Evolutionary conservation across 2,329 filamentous ascomycete species (phyloP).

Genomic region (Talaromyces sp.): DNA sequence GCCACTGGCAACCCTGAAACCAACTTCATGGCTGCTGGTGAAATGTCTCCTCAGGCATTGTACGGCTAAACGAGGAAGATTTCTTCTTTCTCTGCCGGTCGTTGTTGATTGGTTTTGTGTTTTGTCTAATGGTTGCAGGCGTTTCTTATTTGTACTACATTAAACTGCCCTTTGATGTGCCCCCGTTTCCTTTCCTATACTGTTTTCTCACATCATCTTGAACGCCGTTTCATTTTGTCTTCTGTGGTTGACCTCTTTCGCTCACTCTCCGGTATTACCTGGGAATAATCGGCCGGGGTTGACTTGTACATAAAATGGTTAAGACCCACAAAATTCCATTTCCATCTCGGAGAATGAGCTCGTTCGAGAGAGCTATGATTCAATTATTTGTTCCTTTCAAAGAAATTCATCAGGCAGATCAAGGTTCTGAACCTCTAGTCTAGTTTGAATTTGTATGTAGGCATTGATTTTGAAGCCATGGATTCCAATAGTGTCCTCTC

Average conservation of each 20-base stretch:
- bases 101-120: conserved; percentile 29
- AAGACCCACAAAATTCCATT: conserved; percentile 30
- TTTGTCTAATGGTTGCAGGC: conserved; percentile 37
- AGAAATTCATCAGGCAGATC: too few species aligned
- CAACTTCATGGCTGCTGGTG: conserved; percentile 75
- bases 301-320: conserved; percentile 42
- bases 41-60: conserved; percentile 45
- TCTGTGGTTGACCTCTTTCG: conserved; percentile 27
- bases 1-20: conserved; percentile 75
- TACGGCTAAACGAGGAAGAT: conserved; percentile 37
- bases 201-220: conserved; percentile 28
- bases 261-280: conserved; percentile 25
- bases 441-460: background rate
- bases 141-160: conserved; percentile 39
- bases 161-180: conserved; percentile 32
- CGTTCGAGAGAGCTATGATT: background rate
- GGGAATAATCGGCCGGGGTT: conserved; percentile 29
- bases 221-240: conserved; percentile 25
- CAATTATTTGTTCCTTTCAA: too few species aligned
- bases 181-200: conserved; percentile 24
- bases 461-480: too few species aligned
- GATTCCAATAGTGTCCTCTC: too few species aligned
- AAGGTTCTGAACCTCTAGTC: too few species aligned
- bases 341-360: conserved; percentile 18
- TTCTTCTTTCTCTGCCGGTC: conserved; percentile 8